Evolutionary conservation across 169 alveolate genomes (phyloP).

Genomic region (Cryptosporidium sp.): DNA sequence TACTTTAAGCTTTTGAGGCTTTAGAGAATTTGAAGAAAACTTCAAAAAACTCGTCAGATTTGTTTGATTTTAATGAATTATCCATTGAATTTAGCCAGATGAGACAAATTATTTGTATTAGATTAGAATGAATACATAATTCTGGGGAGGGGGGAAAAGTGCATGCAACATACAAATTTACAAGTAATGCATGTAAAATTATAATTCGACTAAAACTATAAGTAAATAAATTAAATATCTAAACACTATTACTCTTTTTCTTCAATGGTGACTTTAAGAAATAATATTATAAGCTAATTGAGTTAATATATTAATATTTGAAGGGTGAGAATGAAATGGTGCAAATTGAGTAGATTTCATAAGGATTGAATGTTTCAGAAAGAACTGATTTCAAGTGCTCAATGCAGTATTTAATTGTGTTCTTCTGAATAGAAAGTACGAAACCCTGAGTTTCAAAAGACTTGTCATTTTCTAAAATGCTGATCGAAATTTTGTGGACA

Average conservation of each 20-base stretch:
- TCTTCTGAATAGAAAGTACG: background rate
- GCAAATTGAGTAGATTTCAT: slow-evolving; percentile 56
- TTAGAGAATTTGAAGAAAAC: background rate
- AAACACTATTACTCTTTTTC: background rate
- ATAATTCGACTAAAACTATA: background rate
- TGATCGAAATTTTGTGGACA: slow-evolving; percentile 1
- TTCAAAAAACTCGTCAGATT: background rate
- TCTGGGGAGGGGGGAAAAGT: background rate
- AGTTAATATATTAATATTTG: slow-evolving; percentile 28
- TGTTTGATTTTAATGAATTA: too few species aligned
- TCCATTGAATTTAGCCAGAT: background rate
- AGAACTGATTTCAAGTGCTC: slow-evolving; percentile 13
- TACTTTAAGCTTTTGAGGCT: background rate
- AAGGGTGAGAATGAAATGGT: slow-evolving; percentile 30
- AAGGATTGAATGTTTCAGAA: slow-evolving; percentile 1
- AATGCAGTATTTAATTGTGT: slow-evolving; percentile 7
- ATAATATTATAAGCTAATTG: background rate
- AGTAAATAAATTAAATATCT: background rate
- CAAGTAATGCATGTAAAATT: background rate
- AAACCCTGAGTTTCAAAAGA: background rate
- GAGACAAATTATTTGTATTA: background rate
- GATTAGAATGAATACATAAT: background rate
- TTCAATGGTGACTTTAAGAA: background rate
- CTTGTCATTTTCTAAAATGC: background rate
- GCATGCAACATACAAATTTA: slow-evolving; percentile 17